These are phyloP conservation scores for Globisporangium cylindrosporum DNA, from an alignment of 352 stramenopile genomes.

Conservation along the genomic window DNA sequence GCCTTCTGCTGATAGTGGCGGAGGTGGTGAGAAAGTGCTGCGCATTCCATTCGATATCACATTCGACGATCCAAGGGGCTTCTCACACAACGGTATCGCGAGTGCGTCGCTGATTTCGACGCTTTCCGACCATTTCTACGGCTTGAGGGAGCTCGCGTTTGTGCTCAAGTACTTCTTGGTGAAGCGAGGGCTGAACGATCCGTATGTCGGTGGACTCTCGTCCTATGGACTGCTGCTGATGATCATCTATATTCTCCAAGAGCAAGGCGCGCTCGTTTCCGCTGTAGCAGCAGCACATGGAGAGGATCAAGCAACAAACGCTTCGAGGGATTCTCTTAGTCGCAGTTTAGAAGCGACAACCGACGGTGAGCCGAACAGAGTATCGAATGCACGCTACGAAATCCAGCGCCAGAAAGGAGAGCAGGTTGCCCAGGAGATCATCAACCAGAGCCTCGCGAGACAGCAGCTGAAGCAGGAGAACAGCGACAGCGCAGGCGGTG, in stretches of 20 bases:
- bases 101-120: slow-evolving; percentile 69
- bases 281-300: slow-evolving; percentile 5
- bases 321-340: not conserved
- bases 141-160: slow-evolving; percentile 77
- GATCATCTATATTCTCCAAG: slow-evolving; percentile 63
- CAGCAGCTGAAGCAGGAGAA: slow-evolving; percentile 30
- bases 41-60: slow-evolving; percentile 82
- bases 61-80: slow-evolving; percentile 63
- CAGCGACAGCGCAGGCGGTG: slow-evolving; percentile 4
- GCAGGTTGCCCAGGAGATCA: slow-evolving; percentile 47
- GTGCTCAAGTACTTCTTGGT: slow-evolving; percentile 90
- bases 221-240: slow-evolving; percentile 87
- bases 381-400: slow-evolving; percentile 32
- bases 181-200: slow-evolving; percentile 85
- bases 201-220: slow-evolving; percentile 87
- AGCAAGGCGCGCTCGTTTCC: slow-evolving; percentile 50
- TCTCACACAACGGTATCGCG: slow-evolving; percentile 68
- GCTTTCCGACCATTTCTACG: slow-evolving; percentile 68
- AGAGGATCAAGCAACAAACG: not conserved
- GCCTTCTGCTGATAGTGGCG: not conserved
- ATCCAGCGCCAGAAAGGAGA: slow-evolving; percentile 47
- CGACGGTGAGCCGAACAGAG: slow-evolving; percentile 10
- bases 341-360: not conserved
- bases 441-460: slow-evolving; percentile 36
- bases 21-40: slow-evolving; percentile 13